Percentiles rank a stretch among this genome's conserved stretches.
Evolutionary conservation across 495 filamentous ascomycete genomes (phyloP).

Genomic region (Annulohypoxylon stygium): DNA sequence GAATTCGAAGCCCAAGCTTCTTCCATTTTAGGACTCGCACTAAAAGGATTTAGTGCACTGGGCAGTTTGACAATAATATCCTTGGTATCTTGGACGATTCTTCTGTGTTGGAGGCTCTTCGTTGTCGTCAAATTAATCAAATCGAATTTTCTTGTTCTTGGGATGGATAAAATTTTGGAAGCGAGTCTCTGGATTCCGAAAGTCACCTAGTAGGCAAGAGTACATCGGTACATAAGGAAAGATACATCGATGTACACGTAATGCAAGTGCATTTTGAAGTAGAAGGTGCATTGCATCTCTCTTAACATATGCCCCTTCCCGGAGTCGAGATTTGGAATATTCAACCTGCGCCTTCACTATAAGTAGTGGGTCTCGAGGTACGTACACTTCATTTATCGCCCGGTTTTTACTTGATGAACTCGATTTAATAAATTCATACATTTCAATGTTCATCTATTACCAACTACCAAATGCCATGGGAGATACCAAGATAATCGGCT

Average conservation of each 20-base stretch:
- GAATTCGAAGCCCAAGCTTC: constrained; percentile 28
- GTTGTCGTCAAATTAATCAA: not conserved
- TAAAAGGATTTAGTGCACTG: not conserved
- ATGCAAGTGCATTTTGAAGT: constrained; percentile 7
- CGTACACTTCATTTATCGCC: constrained; percentile 23
- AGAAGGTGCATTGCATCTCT: constrained; percentile 7
- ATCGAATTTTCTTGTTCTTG: not conserved
- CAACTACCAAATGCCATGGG: constrained; percentile 12
- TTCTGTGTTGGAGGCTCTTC: constrained; percentile 15
- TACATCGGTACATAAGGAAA: constrained; percentile 2
- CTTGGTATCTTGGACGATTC: not conserved
- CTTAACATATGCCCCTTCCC: not conserved
- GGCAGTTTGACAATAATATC: constrained; percentile 17
- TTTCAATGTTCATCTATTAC: constrained; percentile 6
- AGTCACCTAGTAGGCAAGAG: not conserved
- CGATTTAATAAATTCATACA: constrained; percentile 1
- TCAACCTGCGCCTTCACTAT: not conserved
- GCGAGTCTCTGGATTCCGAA: not conserved
- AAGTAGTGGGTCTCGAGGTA: constrained; percentile 8
- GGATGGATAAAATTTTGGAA: constrained; percentile 4
- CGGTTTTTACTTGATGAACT: constrained; percentile 16
- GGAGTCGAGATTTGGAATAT: constrained; percentile 42
- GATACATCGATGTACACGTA: not conserved
- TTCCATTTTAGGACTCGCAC: constrained; percentile 29
- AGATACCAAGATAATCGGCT: constrained; percentile 5